These are phyloP conservation scores for Carnegiea gigantea DNA, from an alignment of 179 eudicot genomes.

Conservation along the genomic window DNA sequence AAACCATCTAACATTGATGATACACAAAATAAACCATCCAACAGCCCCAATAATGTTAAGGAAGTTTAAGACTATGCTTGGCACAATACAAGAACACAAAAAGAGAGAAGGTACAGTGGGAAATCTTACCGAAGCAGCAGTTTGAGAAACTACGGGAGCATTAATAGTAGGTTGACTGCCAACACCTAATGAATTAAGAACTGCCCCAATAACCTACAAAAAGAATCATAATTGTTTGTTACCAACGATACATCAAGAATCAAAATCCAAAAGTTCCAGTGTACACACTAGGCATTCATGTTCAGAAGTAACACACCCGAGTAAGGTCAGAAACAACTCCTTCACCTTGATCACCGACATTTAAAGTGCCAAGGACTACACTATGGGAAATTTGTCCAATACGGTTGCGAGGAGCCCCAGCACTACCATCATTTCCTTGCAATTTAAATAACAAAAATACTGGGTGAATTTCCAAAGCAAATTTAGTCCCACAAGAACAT, in stretches of 20 bases:
- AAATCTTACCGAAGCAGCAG: constrained; percentile 44
- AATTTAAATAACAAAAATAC: constrained; percentile 2
- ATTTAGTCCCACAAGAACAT: neutral
- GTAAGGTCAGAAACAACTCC: constrained; percentile 64
- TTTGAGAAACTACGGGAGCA: constrained; percentile 43
- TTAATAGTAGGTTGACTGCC: constrained; percentile 43
- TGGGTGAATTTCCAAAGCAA: constrained; percentile 6
- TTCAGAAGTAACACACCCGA: constrained; percentile 50
- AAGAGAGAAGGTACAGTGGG: neutral
- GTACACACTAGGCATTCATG: neutral
- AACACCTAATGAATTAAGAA: constrained; percentile 78
- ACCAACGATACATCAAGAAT: neutral
- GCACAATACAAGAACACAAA: neutral
- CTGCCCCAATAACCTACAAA: constrained; percentile 85
- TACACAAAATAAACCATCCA: neutral
- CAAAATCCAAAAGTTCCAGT: neutral
- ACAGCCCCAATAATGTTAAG: neutral
- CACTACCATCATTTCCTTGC: constrained; percentile 59
- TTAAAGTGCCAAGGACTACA: constrained; percentile 79
- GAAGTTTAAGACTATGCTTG: neutral
- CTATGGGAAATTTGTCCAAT: constrained; percentile 82
- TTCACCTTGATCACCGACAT: constrained; percentile 85
- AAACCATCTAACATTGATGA: too few relatives aligned
- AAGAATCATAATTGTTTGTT: neutral
- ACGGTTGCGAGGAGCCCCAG: constrained; percentile 61